A percentile compares a stretch with the other conserved stretches of the same genome.
Evolutionary conservation across 148 eudicot species (phyloP).

Genomic region (Rhododendron vialii): DNA sequence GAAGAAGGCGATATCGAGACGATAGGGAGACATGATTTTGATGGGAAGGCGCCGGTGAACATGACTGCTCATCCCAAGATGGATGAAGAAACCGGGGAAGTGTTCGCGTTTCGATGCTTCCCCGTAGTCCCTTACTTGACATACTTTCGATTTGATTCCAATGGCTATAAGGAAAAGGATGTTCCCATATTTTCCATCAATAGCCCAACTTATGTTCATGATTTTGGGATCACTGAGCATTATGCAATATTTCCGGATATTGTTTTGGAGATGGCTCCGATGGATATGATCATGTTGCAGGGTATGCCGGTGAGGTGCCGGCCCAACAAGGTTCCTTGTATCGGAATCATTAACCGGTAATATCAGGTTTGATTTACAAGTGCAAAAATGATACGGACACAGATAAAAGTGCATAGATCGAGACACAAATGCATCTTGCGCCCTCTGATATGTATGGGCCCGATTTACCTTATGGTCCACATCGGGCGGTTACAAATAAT

Average conservation of each 20-base stretch:
- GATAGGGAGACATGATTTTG: conserved; percentile 5
- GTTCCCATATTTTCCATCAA: conserved; percentile 20
- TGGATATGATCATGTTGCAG: conserved; percentile 6
- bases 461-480: too few relatives aligned
- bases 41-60: neutral
- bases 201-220: conserved; percentile 21
- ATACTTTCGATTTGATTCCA: conserved; percentile 15
- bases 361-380: neutral
- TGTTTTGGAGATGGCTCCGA: conserved; percentile 13
- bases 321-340: conserved; percentile 12
- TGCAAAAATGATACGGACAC: too few relatives aligned
- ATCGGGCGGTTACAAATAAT: too few relatives aligned
- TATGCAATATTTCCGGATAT: conserved; percentile 22
- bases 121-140: conserved; percentile 6
- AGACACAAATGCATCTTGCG: too few relatives aligned
- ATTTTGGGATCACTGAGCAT: conserved; percentile 28
- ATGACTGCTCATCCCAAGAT: conserved; percentile 18
- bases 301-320: conserved; percentile 8
- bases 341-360: conserved; percentile 22
- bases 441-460: too few relatives aligned
- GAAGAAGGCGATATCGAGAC: conserved; percentile 11
- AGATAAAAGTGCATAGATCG: too few relatives aligned
- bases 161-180: conserved; percentile 13
- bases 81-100: neutral
- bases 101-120: conserved; percentile 11